phyloP scores from a whole-genome alignment of 2,329 filamentous ascomycete genomes.

The Sclerotinia sclerotiorum region DNA sequence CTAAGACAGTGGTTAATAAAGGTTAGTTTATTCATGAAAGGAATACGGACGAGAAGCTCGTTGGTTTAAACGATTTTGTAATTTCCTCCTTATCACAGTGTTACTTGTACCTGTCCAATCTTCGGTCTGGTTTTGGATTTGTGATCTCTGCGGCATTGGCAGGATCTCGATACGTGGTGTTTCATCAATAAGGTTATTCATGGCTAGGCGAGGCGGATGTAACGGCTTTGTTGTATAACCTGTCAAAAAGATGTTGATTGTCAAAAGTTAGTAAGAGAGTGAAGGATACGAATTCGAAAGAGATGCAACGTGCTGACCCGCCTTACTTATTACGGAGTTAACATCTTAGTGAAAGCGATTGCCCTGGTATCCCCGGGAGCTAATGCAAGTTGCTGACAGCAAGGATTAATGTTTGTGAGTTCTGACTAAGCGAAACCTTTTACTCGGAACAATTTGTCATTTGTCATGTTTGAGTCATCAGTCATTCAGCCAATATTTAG shows the following conservation, averaged over 20 bases:
- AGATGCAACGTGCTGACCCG: constrained; percentile 8
- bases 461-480: too few relatives aligned
- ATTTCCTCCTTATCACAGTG: constrained; percentile 33
- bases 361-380: not conserved
- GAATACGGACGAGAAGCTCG: constrained; percentile 36
- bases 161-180: constrained; percentile 25
- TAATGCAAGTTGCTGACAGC: constrained; percentile 8
- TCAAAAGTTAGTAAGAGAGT: not conserved
- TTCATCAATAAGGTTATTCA: too few relatives aligned
- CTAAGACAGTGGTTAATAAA: not conserved
- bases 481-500: not conserved
- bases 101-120: constrained; percentile 42
- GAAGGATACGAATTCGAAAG: not conserved
- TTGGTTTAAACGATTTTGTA: constrained; percentile 38
- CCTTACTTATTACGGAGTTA: constrained; percentile 2
- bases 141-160: constrained; percentile 27
- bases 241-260: not conserved
- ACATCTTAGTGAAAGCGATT: not conserved
- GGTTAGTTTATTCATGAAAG: too few relatives aligned
- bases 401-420: not conserved
- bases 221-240: not conserved
- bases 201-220: too few relatives aligned
- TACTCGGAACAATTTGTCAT: not conserved
- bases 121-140: constrained; percentile 30
- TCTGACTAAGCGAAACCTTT: not conserved